Conservation (phyloP, 495 filamentous ascomycete genomes). For the Aspergillus bertholletiae region DNA sequence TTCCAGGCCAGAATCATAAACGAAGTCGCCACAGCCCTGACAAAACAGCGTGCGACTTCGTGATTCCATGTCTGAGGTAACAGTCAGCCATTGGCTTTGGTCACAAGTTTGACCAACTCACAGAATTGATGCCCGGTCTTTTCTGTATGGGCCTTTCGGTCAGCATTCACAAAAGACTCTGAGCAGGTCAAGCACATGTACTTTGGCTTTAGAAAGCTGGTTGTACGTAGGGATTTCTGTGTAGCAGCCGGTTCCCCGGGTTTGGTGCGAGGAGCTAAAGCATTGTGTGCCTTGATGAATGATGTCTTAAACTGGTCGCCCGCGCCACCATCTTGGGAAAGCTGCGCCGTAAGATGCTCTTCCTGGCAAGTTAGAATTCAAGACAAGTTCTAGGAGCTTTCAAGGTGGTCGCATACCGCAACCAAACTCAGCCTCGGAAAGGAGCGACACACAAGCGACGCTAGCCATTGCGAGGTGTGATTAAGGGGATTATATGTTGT, state of each 20-base stretch:
- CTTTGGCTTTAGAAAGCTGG: constrained; percentile 34
- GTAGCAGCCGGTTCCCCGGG: constrained; percentile 18
- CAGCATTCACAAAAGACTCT: constrained; percentile 29
- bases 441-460: constrained; percentile 30
- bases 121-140: constrained; percentile 44
- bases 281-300: constrained; percentile 33
- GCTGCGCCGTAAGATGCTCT: constrained; percentile 41
- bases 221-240: constrained; percentile 23
- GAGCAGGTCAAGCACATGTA: constrained; percentile 42
- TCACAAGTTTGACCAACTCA: constrained; percentile 15
- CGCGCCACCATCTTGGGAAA: constrained; percentile 25
- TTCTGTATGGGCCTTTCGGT: constrained; percentile 36
- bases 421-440: constrained; percentile 44
- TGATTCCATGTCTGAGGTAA: constrained; percentile 75
- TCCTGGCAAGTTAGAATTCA: constrained; percentile 13
- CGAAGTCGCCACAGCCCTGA: constrained; percentile 77
- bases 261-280: constrained; percentile 29
- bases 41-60: constrained; percentile 74
- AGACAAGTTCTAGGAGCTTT: background rate
- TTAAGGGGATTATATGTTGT: background rate
- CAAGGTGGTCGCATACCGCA: constrained; percentile 35
- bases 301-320: constrained; percentile 36
- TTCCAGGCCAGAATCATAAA: constrained; percentile 84
- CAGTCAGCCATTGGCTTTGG: constrained; percentile 8
- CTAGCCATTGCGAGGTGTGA: constrained; percentile 26